A percentile compares a stretch with the other conserved stretches of the same genome.
phyloP scores from a whole-genome alignment of 148 eudicot species.

The Nyssa sinensis region DNA sequence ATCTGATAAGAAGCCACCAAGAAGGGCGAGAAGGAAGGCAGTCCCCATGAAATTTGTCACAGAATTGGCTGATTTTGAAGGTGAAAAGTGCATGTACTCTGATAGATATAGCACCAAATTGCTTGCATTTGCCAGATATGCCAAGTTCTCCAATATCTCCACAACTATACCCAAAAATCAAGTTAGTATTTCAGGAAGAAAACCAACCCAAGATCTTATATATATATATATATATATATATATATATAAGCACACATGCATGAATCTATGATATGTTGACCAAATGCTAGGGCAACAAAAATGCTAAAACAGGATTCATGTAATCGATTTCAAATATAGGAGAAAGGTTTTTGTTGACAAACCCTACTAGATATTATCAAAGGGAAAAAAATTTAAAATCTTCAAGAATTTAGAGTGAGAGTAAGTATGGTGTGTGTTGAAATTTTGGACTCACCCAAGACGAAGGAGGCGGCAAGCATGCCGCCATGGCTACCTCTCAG shows the following conservation, averaged over 20 bases:
- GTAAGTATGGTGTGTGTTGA: not conserved
- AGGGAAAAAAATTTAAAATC: too few relatives aligned
- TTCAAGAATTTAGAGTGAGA: not conserved
- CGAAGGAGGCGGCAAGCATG: conserved; percentile 51
- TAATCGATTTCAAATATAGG: too few relatives aligned
- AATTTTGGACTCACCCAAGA: conserved; percentile 35
- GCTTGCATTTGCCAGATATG: conserved; percentile 78
- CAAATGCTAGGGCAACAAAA: not conserved
- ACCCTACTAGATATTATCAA: too few relatives aligned
- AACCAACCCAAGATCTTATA: too few relatives aligned
- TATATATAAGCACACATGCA: not conserved
- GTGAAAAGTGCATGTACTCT: conserved; percentile 64
- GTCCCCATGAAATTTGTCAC: conserved; percentile 90
- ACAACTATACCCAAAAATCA: conserved; percentile 30
- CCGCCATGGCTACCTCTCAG: conserved; percentile 47
- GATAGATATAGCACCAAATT: conserved; percentile 62
- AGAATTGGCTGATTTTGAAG: conserved; percentile 46
- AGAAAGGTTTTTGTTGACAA: too few relatives aligned
- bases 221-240: not conserved
- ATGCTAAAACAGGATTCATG: too few relatives aligned
- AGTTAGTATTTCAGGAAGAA: too few relatives aligned
- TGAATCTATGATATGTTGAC: not conserved
- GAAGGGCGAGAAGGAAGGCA: conserved; percentile 65
- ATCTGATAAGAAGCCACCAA: conserved; percentile 77
- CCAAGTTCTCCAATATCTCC: conserved; percentile 76